Percentiles rank a stretch among this genome's conserved stretches.
These are phyloP conservation scores for Wickerhamomyces strasburgensis DNA, from an alignment of 805 yeast species.

Conservation along the genomic window DNA sequence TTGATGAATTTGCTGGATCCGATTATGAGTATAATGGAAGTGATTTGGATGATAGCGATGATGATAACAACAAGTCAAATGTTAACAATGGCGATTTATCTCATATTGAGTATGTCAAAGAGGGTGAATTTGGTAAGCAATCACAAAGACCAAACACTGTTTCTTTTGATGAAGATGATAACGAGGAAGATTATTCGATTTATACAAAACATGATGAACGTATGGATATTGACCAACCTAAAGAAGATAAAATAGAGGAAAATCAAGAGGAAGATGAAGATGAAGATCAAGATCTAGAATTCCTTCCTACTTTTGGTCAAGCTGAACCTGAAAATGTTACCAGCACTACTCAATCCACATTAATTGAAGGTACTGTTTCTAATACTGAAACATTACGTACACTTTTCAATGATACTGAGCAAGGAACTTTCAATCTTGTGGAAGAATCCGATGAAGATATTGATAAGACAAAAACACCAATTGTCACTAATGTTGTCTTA, in stretches of 20 bases:
- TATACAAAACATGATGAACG: slow-evolving; percentile 5
- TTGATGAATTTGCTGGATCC: slow-evolving; percentile 35
- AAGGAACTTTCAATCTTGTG: slow-evolving; percentile 36
- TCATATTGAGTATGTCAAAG: slow-evolving; percentile 26
- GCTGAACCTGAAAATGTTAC: not conserved
- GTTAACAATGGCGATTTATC: slow-evolving; percentile 6
- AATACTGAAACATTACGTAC: slow-evolving; percentile 61
- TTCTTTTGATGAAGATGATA: slow-evolving; percentile 17
- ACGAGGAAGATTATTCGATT: slow-evolving; percentile 9
- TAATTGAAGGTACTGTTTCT: slow-evolving; percentile 28
- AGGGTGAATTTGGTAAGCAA: slow-evolving; percentile 23
- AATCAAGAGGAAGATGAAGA: slow-evolving; percentile 9
- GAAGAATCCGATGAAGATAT: slow-evolving; percentile 45
- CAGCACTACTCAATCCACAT: slow-evolving; percentile 8
- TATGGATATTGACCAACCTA: not conserved
- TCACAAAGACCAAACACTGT: slow-evolving; percentile 11
- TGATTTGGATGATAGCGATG: slow-evolving; percentile 27
- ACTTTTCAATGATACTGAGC: slow-evolving; percentile 38
- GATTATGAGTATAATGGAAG: slow-evolving; percentile 47
- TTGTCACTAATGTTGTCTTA: slow-evolving; percentile 21
- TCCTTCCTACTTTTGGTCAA: slow-evolving; percentile 49
- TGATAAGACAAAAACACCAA: slow-evolving; percentile 31
- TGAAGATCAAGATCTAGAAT: slow-evolving; percentile 26
- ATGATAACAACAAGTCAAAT: slow-evolving; percentile 24
- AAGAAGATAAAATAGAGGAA: slow-evolving; percentile 18